Percentiles rank a stretch among this genome's conserved stretches.
Evolutionary conservation across 805 yeast genomes (phyloP).

Genomic region (Candida coleopterorum): DNA sequence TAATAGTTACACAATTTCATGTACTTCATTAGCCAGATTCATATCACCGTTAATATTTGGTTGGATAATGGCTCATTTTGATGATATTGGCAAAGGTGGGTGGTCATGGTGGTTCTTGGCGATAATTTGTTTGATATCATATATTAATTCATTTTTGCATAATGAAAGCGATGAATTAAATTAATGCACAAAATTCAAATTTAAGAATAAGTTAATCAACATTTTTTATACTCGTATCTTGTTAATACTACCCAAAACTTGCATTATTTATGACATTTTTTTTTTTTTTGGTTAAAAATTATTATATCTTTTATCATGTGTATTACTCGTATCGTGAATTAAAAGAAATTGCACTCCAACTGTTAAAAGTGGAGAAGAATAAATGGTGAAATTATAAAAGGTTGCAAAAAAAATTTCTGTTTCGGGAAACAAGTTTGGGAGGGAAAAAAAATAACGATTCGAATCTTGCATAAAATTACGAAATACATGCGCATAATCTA

Average conservation of each 20-base stretch:
- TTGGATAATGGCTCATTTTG: constrained; percentile 27
- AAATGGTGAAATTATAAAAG: too few species aligned
- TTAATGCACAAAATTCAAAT: too few species aligned
- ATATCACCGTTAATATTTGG: constrained; percentile 59
- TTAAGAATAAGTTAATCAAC: too few species aligned
- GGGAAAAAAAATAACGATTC: constrained; percentile 1
- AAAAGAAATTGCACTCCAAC: too few species aligned
- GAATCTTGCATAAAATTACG: constrained; percentile 1
- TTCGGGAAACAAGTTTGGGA: background rate
- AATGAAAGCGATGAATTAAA: constrained; percentile 1
- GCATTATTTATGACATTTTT: too few species aligned
- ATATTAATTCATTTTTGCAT: background rate
- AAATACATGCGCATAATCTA: background rate
- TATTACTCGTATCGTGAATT: too few species aligned
- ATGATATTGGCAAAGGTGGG: constrained; percentile 19
- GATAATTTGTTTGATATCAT: constrained; percentile 1
- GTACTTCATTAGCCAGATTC: constrained; percentile 53
- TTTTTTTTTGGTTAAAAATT: too few species aligned
- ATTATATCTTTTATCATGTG: too few species aligned
- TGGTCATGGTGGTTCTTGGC: constrained; percentile 30
- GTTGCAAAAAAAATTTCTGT: constrained; percentile 4
- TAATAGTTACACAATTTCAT: constrained; percentile 54
- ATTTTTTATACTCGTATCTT: background rate
- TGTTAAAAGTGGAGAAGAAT: constrained; percentile 3
- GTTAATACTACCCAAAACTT: too few species aligned